Conservation (phyloP, 495 filamentous ascomycete species). For the Neurospora sp. region DNA sequence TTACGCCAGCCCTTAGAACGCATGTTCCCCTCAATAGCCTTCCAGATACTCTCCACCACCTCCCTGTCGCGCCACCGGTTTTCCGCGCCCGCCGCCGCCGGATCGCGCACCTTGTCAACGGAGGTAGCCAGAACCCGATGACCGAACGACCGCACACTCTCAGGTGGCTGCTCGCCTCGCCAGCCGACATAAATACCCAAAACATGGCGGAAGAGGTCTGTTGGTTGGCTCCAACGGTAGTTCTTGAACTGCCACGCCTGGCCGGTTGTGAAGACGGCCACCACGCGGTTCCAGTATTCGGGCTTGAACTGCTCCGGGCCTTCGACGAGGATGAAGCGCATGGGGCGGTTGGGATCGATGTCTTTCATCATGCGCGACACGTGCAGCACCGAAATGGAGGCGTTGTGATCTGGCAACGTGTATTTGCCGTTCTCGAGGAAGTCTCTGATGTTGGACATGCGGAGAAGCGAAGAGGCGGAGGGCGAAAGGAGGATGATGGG, state of each 20-base stretch:
- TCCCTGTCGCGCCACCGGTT: constrained; percentile 86
- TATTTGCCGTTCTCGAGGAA: constrained; percentile 86
- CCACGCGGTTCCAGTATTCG: constrained; percentile 93
- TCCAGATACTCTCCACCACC: constrained; percentile 90
- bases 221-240: constrained; percentile 88
- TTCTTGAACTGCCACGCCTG: constrained; percentile 98
- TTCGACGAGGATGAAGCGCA: constrained; percentile 93
- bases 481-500: constrained; percentile 98
- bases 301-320: constrained; percentile 89
- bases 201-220: constrained; percentile 80
- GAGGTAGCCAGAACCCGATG: constrained; percentile 62
- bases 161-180: constrained; percentile 73
- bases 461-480: constrained; percentile 94
- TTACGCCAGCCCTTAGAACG: constrained; percentile 69
- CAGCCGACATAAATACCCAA: constrained; percentile 85
- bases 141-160: constrained; percentile 71
- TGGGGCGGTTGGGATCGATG: constrained; percentile 58
- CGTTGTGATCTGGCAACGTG: constrained; percentile 59
- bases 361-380: constrained; percentile 68
- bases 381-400: constrained; percentile 69
- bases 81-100: constrained; percentile 35
- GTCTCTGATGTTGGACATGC: constrained; percentile 90
- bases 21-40: constrained; percentile 82
- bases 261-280: constrained; percentile 95
- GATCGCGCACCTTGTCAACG: constrained; percentile 72